phyloP scores from a whole-genome alignment of 2,329 filamentous ascomycete species.

The Acephala macrosclerotiorum region DNA sequence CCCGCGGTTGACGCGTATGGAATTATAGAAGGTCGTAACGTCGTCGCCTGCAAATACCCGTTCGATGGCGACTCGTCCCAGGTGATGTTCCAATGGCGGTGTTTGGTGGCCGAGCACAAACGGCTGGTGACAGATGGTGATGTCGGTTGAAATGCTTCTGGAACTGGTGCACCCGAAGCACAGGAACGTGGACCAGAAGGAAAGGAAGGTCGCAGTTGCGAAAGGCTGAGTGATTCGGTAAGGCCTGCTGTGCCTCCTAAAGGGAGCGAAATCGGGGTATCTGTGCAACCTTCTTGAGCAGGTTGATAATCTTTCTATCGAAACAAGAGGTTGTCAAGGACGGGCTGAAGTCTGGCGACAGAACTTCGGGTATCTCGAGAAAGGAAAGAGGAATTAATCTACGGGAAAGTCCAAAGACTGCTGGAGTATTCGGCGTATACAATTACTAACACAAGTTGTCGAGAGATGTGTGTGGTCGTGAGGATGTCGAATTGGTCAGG shows the following conservation, averaged over 20 bases:
- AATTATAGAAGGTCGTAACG: slow-evolving; percentile 38
- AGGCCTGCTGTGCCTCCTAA: slow-evolving; percentile 21
- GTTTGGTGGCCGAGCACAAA: slow-evolving; percentile 27
- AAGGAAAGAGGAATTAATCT: slow-evolving; percentile 23
- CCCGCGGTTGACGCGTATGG: slow-evolving; percentile 30
- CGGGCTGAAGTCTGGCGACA: slow-evolving; percentile 80
- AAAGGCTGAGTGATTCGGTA: slow-evolving; percentile 22
- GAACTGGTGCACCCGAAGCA: slow-evolving; percentile 37
- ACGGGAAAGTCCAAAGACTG: slow-evolving; percentile 13
- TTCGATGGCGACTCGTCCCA: slow-evolving; percentile 35
- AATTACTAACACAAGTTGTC: neutral
- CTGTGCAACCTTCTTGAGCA: slow-evolving; percentile 34
- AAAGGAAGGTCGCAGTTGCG: slow-evolving; percentile 32
- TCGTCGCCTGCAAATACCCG: slow-evolving; percentile 41
- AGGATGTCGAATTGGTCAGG: slow-evolving; percentile 17
- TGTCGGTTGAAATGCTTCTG: slow-evolving; percentile 40
- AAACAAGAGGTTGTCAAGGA: slow-evolving; percentile 84
- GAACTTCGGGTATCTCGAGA: slow-evolving; percentile 35
- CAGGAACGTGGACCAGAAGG: slow-evolving; percentile 34
- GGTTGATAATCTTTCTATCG: slow-evolving; percentile 69
- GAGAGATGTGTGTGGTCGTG: slow-evolving; percentile 15
- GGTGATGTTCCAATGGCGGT: slow-evolving; percentile 34
- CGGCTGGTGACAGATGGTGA: slow-evolving; percentile 37
- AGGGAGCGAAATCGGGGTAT: slow-evolving; percentile 29
- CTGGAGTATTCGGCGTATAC: slow-evolving; percentile 10